Evolutionary conservation across 345 rosid genomes (phyloP), one percentile per base, ranked within the genome.

Genomic region (Gossypium arboreum): DNA sequence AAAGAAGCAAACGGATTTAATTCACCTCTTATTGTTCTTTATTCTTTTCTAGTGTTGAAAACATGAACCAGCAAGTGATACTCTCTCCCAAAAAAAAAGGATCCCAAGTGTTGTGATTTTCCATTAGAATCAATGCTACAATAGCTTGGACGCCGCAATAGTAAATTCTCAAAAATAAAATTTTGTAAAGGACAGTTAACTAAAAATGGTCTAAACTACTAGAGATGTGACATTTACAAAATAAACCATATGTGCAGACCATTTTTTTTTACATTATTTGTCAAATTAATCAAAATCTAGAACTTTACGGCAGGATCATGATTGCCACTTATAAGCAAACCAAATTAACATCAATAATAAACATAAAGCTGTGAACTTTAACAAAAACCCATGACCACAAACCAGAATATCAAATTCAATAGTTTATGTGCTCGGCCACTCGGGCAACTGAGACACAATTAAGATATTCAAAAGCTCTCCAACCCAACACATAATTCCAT

Each of bases 371-470:
- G 7, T 3, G 15, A 51, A 48, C 29, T 50, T 7, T 9, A 27
- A 12, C 25, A 24, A 48, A 6, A 52, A 52, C 2, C 41, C n/a
- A 48, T 48, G 12, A 50, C n/a, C 29, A 22, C 25, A 9, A 51
- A 22, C 52, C 73, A 70, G 13, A 48, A 39, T 43, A 70, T 25
- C 47, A 70, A 70, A 13, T 73, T 24, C 75, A 43, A 73, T 24
- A 22, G 66, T 3, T 29, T 29, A 29, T 34, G 39, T 34, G 39
- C 39, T 34, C 39, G 39, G 6, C 39, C 39, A 34, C 34, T 45
- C 6, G 45, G 16, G 8, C 48, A 72, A 8, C 65, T 9, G 44
- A 2, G 34, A 41, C 24, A 20, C 54, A 11, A 56, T 71, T 71
- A 29, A 20, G 59, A 16, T 12, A 4, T 45, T 43, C n/a, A 3